Base-by-base conservation (phyloP, 2,329 filamentous ascomycete species). In the Ascomycota sp. region DNA sequence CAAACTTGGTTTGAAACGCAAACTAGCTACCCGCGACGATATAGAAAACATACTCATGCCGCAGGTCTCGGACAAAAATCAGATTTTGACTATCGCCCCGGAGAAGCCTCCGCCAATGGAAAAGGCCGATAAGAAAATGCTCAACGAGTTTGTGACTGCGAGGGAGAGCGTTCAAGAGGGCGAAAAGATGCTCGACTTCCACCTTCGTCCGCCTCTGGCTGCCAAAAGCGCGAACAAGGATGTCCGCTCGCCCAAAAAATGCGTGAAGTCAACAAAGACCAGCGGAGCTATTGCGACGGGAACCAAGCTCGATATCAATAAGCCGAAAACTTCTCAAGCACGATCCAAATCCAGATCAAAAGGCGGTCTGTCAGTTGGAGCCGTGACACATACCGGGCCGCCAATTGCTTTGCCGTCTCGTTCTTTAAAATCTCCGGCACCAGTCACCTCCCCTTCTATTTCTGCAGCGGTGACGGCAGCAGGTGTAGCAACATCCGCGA, bases 151-250 rank as follows among this genome's bases (percentile, higher is more conserved):
- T 5, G 44, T 59, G 5, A 46, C 42, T 22, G 46, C 51, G 31
- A 54, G 51, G 31, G 59, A 53, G 32, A 59, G 62, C n/a, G 39
- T 39, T 4, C 47, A 47, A 30, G 48, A 53, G 27, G 48, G 42
- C 27, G 36, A 43, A 6, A 36, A 43, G 7, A 41, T 43, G n/a
- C 35, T 40, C 1, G 33, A 38, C 6, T 40, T 43, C 8, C 42
- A 44, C 15, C 37, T 46, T 23, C 58, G 66, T 29, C 63, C 57
- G 33, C 61, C 66, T 2, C 50, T 72, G 8, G 51, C 58, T 7
- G 53, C 55, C 27, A 75, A 75, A 49, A 75, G 55, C 47, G 63
- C 65, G 11, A 74, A 74, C 40, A 58, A 69, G 32, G 61, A 66
- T 38, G 43, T 75, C 26, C 53, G 55, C 20, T 73, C 71, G 2